Conservation (phyloP, 208 protist genomes). For the Crithidia expoeki region DNA sequence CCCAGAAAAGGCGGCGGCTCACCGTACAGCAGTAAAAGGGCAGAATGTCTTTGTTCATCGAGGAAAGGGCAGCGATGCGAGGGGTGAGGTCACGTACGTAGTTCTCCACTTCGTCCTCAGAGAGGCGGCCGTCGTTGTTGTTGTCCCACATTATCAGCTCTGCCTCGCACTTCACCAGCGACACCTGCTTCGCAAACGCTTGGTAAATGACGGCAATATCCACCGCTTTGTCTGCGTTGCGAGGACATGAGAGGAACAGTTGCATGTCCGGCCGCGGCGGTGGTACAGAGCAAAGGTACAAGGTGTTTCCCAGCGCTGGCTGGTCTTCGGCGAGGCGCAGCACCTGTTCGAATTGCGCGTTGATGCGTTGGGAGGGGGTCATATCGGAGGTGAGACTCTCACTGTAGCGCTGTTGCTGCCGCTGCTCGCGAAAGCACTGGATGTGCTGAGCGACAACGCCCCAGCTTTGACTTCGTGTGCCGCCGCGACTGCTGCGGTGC, state of each 20-base stretch:
- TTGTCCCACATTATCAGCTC: conserved; percentile 86
- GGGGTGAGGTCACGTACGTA: conserved; percentile 85
- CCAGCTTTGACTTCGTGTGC: conserved; percentile 14
- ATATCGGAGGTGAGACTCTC: neutral
- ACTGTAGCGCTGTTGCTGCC: conserved; percentile 6
- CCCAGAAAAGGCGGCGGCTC: conserved; percentile 91
- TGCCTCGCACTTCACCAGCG: conserved; percentile 82
- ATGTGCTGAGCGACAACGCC: conserved; percentile 13
- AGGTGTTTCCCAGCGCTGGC: conserved; percentile 47
- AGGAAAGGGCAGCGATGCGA: conserved; percentile 69
- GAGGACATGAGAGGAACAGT: conserved; percentile 74
- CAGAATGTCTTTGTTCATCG: conserved; percentile 58
- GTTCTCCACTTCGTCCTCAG: conserved; percentile 88
- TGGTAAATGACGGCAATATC: conserved; percentile 71
- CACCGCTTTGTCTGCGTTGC: conserved; percentile 52
- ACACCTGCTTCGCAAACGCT: conserved; percentile 82
- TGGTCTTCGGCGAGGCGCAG: conserved; percentile 36
- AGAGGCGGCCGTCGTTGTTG: conserved; percentile 85
- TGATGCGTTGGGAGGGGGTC: conserved; percentile 10
- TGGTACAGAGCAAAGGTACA: conserved; percentile 50
- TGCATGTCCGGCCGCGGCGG: conserved; percentile 58
- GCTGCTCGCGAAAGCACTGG: conserved; percentile 18
- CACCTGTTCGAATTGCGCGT: conserved; percentile 20
- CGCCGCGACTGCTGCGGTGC: neutral
- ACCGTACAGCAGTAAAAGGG: conserved; percentile 92